Percentiles rank a stretch among this genome's conserved stretches.
phyloP scores from a whole-genome alignment of 148 eudicot species.

The Fagopyrum homotropicum region DNA sequence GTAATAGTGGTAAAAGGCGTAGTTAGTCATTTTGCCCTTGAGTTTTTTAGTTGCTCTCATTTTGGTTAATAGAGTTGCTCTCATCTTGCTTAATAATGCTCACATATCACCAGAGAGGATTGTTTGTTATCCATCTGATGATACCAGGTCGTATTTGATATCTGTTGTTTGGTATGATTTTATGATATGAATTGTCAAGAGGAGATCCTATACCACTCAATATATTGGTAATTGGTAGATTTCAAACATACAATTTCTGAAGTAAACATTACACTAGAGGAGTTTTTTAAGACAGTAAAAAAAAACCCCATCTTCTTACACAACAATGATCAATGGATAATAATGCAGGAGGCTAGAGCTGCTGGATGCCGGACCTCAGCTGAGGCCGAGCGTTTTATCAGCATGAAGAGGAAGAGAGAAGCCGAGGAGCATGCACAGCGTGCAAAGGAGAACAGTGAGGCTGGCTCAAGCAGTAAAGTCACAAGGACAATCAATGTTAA shows the following conservation, averaged over 20 bases:
- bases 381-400: slow-evolving; percentile 71
- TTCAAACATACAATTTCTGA: not conserved
- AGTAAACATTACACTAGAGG: not conserved
- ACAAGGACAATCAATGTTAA: too few species aligned
- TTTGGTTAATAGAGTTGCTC: too few species aligned
- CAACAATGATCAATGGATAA: not conserved
- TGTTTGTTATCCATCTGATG: not conserved
- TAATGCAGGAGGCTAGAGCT: slow-evolving; percentile 85
- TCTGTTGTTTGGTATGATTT: too few species aligned
- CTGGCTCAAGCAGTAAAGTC: slow-evolving; percentile 42
- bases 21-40: too few species aligned
- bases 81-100: too few species aligned
- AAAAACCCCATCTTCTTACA: not conserved
- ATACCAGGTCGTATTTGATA: too few species aligned
- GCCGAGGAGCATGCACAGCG: slow-evolving; percentile 57
- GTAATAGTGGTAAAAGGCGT: too few species aligned
- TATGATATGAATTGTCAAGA: too few species aligned
- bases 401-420: slow-evolving; percentile 63
- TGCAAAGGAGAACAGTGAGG: slow-evolving; percentile 49
- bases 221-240: not conserved
- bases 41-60: too few species aligned
- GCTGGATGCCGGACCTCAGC: slow-evolving; percentile 88
- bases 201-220: too few species aligned
- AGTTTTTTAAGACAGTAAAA: not conserved
- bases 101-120: too few species aligned